Evolutionary conservation across 179 eudicot genomes (phyloP).

Genomic region (Silene coronaria): DNA sequence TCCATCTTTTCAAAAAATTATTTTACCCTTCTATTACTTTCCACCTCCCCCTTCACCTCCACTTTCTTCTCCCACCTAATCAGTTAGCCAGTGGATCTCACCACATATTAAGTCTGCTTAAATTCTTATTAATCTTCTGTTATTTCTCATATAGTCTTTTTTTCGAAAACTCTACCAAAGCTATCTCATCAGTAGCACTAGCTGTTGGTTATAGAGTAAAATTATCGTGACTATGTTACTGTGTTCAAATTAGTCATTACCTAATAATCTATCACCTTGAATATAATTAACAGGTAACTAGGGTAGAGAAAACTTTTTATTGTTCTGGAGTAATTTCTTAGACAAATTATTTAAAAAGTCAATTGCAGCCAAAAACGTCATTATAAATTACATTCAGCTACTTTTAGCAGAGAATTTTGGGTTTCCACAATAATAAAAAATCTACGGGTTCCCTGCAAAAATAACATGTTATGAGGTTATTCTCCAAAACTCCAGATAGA

Average conservation of each 20-base stretch:
- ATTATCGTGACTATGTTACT: not conserved
- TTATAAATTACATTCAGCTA: not conserved
- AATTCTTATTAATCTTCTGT: not conserved
- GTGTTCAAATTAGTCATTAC: not conserved
- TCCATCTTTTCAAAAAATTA: not conserved
- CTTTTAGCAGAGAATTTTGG: not conserved
- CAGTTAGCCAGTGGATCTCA: not conserved
- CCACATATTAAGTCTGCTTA: not conserved
- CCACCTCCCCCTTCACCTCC: not conserved
- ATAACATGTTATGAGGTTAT: not conserved
- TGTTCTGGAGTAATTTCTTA: slow-evolving; percentile 2
- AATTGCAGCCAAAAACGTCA: not conserved
- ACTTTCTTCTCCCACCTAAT: not conserved
- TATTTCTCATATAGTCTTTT: not conserved
- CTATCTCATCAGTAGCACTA: not conserved
- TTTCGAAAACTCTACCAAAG: not conserved
- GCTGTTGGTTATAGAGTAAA: not conserved
- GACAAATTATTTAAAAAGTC: not conserved
- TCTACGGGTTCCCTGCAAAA: not conserved
- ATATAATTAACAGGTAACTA: not conserved
- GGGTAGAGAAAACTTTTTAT: not conserved
- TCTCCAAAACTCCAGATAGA: not conserved
- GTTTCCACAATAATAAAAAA: not conserved
- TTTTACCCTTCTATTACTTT: not conserved
- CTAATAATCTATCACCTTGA: not conserved